Base-by-base conservation (phyloP, 441 rosid species). In the Bruguiera hainesii region DNA sequence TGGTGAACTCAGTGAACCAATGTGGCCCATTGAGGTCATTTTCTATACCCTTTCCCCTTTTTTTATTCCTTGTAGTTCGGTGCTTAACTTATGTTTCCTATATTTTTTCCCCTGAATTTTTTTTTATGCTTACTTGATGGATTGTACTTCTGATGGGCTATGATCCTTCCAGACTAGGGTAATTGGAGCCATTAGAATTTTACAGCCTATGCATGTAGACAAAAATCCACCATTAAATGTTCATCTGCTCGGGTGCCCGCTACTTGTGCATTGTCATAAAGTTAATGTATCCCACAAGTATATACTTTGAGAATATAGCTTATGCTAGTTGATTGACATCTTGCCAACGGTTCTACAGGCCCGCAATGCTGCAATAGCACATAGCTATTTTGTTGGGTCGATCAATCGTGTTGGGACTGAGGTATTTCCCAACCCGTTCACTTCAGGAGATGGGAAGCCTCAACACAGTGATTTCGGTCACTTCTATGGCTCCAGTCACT, bases 361-460 rank as follows among this genome's bases (percentile, higher is more conserved):
- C 7, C 89, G 96, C 57, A 95, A 95, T 72, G 99, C 98, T 68
- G 98, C 98, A 13, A 89, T 95, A 67, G 95, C 98, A 64, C 90
- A 95, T 70, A 95, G 93, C 74, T 95, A 92, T 77, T 95, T 88
- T 68, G 97, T 90, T 15, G 99, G 93, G 39, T 91, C 99, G 49
- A 88, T 95, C 58, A 91, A 95, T 74, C 89, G 98, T 6, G 96
- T 95, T 64, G 99, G 99, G n/a, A 95, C 97, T 2, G 99, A 90
- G 80, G 78, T 74, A 66, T 92, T 95, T 73, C 97, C 99, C 9
- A 85, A 92, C 71, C 83, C 99, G n/a, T 90, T 95, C 77, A 95
- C 99, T 3, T 92, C 99, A 1, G 98, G 98, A 1, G 97, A 95
- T 67, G 97, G 87, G 29, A 92, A 92, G 74, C 95, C 98, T 56